Base-by-base conservation (phyloP, 2,329 filamentous ascomycete species). In the Aspergillus jensenii region DNA sequence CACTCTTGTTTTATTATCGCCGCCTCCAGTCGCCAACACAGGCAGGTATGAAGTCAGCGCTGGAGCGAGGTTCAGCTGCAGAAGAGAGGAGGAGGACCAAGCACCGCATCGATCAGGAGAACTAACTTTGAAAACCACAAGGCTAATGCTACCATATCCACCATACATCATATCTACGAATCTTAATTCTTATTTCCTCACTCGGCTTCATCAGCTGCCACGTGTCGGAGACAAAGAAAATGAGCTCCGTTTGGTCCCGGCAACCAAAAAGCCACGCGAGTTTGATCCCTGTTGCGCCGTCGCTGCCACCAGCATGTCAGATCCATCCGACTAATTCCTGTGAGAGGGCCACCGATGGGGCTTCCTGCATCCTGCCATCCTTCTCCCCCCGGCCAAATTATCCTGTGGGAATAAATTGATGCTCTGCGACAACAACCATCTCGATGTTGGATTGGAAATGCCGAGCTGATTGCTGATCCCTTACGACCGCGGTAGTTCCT, bases 191-290 rank as follows among this genome's bases (percentile, higher is more conserved):
- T 43, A 45, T 31, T 37, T 44, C 47, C 50, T 43, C 43, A 25
- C 23, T 51, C 52, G 9, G 51, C 31, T 25, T 48, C 41, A 33
- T 52, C 50, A 39, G 19, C 21, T 41, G 56, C 59, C 59, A 61
- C 59, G 59, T 61, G 59, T 54, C 17, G 41, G 43, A 23, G 31
- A 50, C 49, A 56, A 44, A 33, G 33, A 21, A 52, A 51, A 19
- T n/a, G 39, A n/a, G 40, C 41, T 45, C 51, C 46, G 47, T 57
- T 19, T 49, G 49, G 58, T 33, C 43, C 46, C 48, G 39, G 43
- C 48, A 51, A 4, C 21, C 39, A 47, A 39, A 31, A 52, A 52
- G 52, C 56, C 54, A 60, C 60, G 58, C 55, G 58, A 60, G 54
- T 27, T 27, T 56, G 50, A 54, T 51, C 56, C 44, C 33, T 56